These are phyloP conservation scores for Orychophragmus violaceus DNA, from an alignment of 345 rosid species.

Conservation along the genomic window DNA sequence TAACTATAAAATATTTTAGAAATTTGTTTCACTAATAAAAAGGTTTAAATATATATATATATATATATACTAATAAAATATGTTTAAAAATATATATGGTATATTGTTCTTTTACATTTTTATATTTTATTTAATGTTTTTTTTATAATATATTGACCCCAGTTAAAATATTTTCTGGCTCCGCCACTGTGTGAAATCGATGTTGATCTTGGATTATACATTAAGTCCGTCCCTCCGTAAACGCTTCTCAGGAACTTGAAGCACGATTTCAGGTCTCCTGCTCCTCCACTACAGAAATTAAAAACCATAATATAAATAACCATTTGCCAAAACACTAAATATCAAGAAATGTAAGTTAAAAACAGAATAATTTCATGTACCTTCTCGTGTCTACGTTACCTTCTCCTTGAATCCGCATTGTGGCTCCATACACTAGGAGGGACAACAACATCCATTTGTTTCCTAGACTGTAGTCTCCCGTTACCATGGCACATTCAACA, in stretches of 20 bases:
- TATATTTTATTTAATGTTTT: too few species aligned
- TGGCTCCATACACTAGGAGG: constrained; percentile 90
- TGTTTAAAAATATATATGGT: too few species aligned
- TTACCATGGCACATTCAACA: constrained; percentile 61
- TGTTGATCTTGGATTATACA: constrained; percentile 61
- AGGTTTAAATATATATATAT: too few species aligned
- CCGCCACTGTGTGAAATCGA: too few species aligned
- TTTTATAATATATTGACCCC: too few species aligned
- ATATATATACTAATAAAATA: too few species aligned
- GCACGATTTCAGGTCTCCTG: constrained; percentile 69
- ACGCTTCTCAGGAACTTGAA: constrained; percentile 59
- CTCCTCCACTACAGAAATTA: constrained; percentile 42
- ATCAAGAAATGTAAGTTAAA: background rate
- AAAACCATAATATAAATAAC: background rate
- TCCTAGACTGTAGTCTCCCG: constrained; percentile 52
- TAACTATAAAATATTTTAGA: too few species aligned
- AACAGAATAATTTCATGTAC: constrained; percentile 26
- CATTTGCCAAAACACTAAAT: background rate
- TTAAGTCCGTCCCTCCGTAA: constrained; percentile 79
- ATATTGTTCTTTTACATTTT: too few species aligned
- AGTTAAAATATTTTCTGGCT: too few species aligned
- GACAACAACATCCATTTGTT: constrained; percentile 47
- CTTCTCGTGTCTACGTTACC: constrained; percentile 68
- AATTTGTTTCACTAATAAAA: too few species aligned
- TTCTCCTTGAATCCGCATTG: constrained; percentile 59